Evolutionary conservation across 345 rosid species (phyloP).

Genomic region (Salix udensis): DNA sequence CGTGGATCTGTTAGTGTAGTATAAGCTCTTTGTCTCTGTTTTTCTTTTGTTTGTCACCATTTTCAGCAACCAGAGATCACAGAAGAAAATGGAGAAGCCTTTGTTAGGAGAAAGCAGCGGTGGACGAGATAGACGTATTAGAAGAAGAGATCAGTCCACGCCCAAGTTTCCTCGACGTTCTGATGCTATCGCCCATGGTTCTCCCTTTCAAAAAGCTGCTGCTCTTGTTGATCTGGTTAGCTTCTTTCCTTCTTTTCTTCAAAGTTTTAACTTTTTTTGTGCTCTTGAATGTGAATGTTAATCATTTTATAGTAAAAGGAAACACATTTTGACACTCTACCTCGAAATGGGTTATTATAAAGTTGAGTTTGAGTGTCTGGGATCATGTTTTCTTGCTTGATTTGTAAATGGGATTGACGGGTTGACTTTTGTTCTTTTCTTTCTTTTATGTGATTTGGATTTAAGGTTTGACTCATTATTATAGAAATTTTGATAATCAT

Average conservation of each 20-base stretch:
- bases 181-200: constrained; percentile 75
- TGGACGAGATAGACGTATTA: neutral
- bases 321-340: too few relatives aligned
- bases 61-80: neutral
- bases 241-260: neutral
- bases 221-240: constrained; percentile 94
- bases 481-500: too few relatives aligned
- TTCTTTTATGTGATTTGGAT: too few relatives aligned
- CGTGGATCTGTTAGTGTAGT: too few relatives aligned
- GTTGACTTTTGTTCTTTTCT: too few relatives aligned
- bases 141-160: constrained; percentile 28
- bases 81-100: constrained; percentile 40
- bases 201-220: constrained; percentile 84
- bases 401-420: too few relatives aligned
- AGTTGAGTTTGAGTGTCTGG: too few relatives aligned
- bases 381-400: too few relatives aligned
- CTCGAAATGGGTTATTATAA: too few relatives aligned
- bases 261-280: neutral
- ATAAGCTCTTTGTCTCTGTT: too few relatives aligned
- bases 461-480: too few relatives aligned
- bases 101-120: constrained; percentile 49
- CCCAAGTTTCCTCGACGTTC: constrained; percentile 43
- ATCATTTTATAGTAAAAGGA: neutral
- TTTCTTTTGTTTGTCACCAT: neutral
- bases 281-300: neutral